Evolutionary conservation across 495 filamentous ascomycete genomes (phyloP).

Genomic region (Podospora bellae-mahoneyi): DNA sequence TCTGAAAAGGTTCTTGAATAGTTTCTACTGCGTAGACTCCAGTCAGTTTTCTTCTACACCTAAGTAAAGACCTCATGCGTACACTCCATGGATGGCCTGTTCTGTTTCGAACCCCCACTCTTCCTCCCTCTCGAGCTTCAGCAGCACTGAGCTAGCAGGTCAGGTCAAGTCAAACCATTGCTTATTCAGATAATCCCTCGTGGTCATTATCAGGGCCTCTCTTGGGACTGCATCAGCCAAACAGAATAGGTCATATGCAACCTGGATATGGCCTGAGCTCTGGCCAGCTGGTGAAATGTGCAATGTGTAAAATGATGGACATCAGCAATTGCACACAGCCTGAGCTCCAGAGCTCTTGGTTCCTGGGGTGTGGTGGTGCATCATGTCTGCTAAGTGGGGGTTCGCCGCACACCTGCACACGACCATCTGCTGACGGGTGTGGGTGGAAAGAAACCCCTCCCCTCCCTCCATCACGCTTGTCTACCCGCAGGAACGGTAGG

Average conservation of each 20-base stretch:
- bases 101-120: not conserved
- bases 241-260: not conserved
- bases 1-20: not conserved
- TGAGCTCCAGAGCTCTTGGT: not conserved
- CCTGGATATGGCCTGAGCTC: constrained; percentile 3
- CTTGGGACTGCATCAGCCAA: not conserved
- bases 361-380: not conserved
- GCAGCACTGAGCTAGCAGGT: not conserved
- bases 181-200: not conserved
- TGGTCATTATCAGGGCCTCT: not conserved
- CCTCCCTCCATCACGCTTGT: too few relatives aligned
- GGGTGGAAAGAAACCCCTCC: not conserved
- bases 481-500: not conserved
- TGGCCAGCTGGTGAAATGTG: not conserved
- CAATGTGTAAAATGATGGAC: constrained; percentile 16
- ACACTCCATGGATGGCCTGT: not conserved
- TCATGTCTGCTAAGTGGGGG: constrained; percentile 7
- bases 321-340: constrained; percentile 4
- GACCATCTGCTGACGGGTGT: constrained; percentile 9
- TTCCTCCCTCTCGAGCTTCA: not conserved
- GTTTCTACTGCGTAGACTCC: too few relatives aligned
- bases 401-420: constrained; percentile 8
- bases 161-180: too few relatives aligned
- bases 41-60: not conserved
- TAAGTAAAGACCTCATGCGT: not conserved